Conservation (phyloP, 257 asterid genomes). For the Solanum appendiculatum region DNA sequence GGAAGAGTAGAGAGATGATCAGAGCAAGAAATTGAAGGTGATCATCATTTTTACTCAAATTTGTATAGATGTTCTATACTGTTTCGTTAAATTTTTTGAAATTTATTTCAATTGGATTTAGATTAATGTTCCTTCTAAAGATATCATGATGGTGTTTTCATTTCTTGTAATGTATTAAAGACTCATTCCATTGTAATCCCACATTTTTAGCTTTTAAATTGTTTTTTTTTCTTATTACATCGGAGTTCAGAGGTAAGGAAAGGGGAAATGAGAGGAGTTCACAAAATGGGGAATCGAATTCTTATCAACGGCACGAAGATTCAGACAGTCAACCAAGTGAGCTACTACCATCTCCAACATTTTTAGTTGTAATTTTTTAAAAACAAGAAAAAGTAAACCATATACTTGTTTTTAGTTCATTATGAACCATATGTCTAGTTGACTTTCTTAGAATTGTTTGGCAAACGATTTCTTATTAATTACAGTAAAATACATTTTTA, state of each 20-base stretch:
- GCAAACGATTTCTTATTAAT: too few relatives aligned
- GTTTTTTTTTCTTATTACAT: neutral
- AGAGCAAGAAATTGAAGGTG: neutral
- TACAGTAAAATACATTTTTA: neutral
- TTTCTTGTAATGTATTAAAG: neutral
- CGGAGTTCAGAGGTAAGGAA: neutral
- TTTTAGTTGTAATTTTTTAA: too few relatives aligned
- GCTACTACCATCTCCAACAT: too few relatives aligned
- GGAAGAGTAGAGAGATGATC: conserved; percentile 29
- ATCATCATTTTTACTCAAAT: neutral
- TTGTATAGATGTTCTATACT: conserved; percentile 12
- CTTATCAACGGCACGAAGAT: too few relatives aligned
- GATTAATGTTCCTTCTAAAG: neutral
- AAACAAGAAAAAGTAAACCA: neutral
- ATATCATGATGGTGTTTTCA: neutral
- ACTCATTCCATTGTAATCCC: neutral
- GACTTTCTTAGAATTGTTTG: neutral
- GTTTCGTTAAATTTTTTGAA: neutral
- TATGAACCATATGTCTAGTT: neutral
- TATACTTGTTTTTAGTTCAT: neutral
- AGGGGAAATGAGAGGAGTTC: too few relatives aligned
- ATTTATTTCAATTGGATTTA: neutral
- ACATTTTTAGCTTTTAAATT: neutral
- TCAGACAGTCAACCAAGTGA: too few relatives aligned
- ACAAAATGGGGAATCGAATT: too few relatives aligned